phyloP scores from a whole-genome alignment of 352 stramenopile genomes.

The Pythium apleroticum region DNA sequence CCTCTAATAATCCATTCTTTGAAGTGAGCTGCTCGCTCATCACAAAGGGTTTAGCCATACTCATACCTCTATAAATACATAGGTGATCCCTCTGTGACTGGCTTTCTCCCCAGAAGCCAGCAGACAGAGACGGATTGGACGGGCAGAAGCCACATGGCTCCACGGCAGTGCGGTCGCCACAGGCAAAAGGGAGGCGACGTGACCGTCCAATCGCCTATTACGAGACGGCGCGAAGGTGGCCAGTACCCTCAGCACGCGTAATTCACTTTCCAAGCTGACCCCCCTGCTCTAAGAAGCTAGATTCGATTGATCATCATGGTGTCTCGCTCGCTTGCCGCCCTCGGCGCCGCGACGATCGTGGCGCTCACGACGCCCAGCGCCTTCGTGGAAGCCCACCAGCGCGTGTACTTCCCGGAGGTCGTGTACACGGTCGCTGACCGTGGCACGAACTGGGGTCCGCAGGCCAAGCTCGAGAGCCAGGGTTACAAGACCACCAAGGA shows the following conservation, averaged over 20 bases:
- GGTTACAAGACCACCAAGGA: constrained; percentile 37
- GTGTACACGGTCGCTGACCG: constrained; percentile 4
- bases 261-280: neutral
- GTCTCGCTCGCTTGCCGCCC: neutral
- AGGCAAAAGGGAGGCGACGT: too few relatives aligned
- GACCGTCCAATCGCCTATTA: too few relatives aligned
- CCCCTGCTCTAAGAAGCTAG: neutral
- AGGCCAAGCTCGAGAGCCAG: constrained; percentile 39
- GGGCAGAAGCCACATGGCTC: neutral
- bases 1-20: neutral
- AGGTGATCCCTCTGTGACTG: neutral
- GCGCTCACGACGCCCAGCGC: neutral
- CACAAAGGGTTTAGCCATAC: too few relatives aligned
- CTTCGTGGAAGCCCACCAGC: constrained; percentile 5
- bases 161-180: neutral
- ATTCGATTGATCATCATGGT: neutral
- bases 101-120: neutral
- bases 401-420: constrained; percentile 1
- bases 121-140: neutral
- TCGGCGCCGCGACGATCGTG: neutral
- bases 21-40: neutral
- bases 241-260: neutral
- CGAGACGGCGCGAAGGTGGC: too few relatives aligned
- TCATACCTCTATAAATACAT: neutral
- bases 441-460: constrained; percentile 3